Evolutionary conservation across 495 filamentous ascomycete species (phyloP).

Genomic region (Parathielavia appendiculata): DNA sequence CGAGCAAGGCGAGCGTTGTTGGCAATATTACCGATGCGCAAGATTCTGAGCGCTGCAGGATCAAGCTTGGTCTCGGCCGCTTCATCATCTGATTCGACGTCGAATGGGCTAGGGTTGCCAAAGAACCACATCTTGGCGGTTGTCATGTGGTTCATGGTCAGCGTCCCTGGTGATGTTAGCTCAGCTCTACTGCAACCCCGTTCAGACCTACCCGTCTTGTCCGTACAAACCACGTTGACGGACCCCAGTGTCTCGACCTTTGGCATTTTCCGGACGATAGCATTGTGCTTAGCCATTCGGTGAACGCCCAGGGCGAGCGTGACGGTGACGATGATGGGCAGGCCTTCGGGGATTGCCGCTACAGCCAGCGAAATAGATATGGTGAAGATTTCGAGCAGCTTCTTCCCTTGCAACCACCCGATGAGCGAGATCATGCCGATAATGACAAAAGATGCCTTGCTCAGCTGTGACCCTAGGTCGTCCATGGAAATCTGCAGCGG

Average conservation of each 20-base stretch:
- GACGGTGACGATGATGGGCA: constrained; percentile 97
- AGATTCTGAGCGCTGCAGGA: constrained; percentile 66
- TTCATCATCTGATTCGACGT: constrained; percentile 66
- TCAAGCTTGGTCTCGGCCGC: constrained; percentile 57
- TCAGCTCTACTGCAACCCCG: neutral
- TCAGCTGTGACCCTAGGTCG: constrained; percentile 84
- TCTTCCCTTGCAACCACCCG: constrained; percentile 81
- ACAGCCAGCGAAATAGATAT: constrained; percentile 96
- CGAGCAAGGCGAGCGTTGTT: constrained; percentile 83
- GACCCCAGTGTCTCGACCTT: constrained; percentile 97
- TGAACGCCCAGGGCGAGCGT: constrained; percentile 91
- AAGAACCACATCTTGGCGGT: constrained; percentile 96
- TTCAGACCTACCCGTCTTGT: constrained; percentile 69
- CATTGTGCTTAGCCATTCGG: constrained; percentile 87
- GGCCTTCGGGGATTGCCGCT: constrained; percentile 92
- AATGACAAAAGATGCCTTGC: constrained; percentile 90
- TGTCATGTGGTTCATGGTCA: constrained; percentile 98
- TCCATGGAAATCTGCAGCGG: constrained; percentile 97
- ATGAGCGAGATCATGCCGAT: constrained; percentile 88
- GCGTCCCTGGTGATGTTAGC: constrained; percentile 53
- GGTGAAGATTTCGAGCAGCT: constrained; percentile 91
- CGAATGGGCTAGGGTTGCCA: constrained; percentile 61
- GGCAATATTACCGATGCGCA: constrained; percentile 89
- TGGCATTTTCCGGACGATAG: constrained; percentile 90
- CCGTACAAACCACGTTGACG: constrained; percentile 96